A percentile compares a stretch with the other conserved stretches of the same genome.
Evolutionary conservation across 805 yeast species (phyloP).

Genomic region (Jamesozyma lodderae): DNA sequence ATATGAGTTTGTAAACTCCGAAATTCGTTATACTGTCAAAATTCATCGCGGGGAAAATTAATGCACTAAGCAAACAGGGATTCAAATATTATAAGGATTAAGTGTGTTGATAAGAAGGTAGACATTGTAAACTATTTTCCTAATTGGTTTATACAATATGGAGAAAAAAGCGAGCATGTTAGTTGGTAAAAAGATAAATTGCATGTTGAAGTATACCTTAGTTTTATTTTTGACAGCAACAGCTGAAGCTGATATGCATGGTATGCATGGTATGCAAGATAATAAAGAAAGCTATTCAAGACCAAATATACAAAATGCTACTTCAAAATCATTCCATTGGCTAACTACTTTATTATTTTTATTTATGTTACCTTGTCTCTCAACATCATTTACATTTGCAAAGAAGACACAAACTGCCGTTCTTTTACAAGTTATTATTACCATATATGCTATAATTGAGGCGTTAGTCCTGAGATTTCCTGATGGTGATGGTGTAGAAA

Average conservation of each 20-base stretch:
- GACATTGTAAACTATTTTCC: no score
- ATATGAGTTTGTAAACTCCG: no score
- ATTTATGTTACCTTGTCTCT: conserved; percentile 47
- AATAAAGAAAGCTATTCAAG: conserved; percentile 26
- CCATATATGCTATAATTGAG: conserved; percentile 48
- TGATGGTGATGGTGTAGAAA: conserved; percentile 58
- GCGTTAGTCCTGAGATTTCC: conserved; percentile 51
- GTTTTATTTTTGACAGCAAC: no score
- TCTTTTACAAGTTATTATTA: conserved; percentile 38
- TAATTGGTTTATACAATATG: no score
- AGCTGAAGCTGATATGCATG: neutral
- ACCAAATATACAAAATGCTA: conserved; percentile 37
- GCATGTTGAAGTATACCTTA: no score
- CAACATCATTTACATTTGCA: conserved; percentile 49
- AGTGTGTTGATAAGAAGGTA: no score
- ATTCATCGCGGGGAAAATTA: no score
- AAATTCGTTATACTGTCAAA: no score
- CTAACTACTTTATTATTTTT: conserved; percentile 38
- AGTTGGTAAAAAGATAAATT: no score
- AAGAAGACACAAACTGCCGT: conserved; percentile 38
- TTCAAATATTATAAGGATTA: no score
- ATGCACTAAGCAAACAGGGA: no score
- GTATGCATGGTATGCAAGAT: conserved; percentile 28
- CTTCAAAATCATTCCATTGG: conserved; percentile 59
- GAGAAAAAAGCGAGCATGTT: no score